Evolutionary conservation across 106 monocot species (phyloP).

Genomic region (Allium cepa): DNA sequence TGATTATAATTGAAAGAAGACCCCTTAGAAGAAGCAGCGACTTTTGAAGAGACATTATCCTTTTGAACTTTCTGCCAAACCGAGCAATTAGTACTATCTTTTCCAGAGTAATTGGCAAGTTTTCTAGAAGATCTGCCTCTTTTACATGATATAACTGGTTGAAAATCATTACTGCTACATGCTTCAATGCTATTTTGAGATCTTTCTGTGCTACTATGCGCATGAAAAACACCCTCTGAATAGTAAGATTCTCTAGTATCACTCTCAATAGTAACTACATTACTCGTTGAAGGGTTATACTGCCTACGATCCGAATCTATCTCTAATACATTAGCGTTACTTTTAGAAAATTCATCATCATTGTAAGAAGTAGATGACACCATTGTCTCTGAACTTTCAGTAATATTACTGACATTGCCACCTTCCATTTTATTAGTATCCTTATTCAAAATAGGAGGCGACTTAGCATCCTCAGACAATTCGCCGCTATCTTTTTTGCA

Average conservation of each 20-base stretch:
- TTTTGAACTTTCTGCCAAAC: conserved; percentile 71
- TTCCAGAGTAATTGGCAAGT: conserved; percentile 13
- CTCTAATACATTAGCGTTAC: conserved; percentile 1
- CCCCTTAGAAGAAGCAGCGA: conserved; percentile 11
- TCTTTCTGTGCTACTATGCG: conserved; percentile 22
- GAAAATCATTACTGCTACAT: conserved; percentile 34
- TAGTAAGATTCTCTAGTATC: background rate
- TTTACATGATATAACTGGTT: conserved; percentile 30
- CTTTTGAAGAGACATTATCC: conserved; percentile 6
- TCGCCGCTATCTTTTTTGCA: conserved; percentile 8
- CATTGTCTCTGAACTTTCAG: conserved; percentile 8
- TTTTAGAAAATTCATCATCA: conserved; percentile 10
- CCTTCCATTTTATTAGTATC: conserved; percentile 8
- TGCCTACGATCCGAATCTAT: conserved; percentile 4
- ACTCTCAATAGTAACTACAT: conserved; percentile 15
- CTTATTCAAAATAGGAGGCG: too few relatives aligned
- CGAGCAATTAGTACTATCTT: conserved; percentile 25
- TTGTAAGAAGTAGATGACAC: conserved; percentile 19
- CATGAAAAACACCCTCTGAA: conserved; percentile 13
- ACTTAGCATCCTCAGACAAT: too few relatives aligned
- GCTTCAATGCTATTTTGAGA: conserved; percentile 28
- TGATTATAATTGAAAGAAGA: conserved; percentile 16
- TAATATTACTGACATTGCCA: conserved; percentile 7
- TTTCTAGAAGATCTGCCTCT: conserved; percentile 38
- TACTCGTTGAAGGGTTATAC: conserved; percentile 6